Conservation (phyloP, 441 rosid species). For the Euphorbia corollata region DNA sequence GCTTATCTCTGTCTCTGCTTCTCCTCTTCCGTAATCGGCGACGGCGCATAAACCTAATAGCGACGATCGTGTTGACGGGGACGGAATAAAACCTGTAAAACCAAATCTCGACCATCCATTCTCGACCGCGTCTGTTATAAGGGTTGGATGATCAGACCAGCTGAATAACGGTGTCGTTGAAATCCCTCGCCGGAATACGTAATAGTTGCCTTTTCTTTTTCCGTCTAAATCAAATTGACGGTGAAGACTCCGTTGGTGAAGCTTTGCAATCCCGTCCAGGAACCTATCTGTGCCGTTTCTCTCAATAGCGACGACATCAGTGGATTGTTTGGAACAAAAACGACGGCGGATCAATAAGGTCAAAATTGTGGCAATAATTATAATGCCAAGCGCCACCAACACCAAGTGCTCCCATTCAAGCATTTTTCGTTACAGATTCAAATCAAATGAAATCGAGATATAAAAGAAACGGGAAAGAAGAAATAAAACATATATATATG, state of each 20-base stretch:
- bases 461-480: too few species aligned
- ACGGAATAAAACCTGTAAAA: constrained; percentile 39
- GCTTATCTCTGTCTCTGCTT: constrained; percentile 45
- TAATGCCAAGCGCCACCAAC: constrained; percentile 25
- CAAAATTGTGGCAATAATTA: constrained; percentile 26
- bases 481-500: too few species aligned
- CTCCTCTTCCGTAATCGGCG: constrained; percentile 34
- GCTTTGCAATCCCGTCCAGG: constrained; percentile 42
- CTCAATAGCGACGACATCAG: constrained; percentile 9
- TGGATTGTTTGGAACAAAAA: constrained; percentile 30
- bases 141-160: constrained; percentile 74
- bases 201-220: constrained; percentile 43
- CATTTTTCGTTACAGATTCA: constrained; percentile 26
- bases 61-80: constrained; percentile 41
- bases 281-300: constrained; percentile 23
- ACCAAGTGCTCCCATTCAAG: constrained; percentile 27
- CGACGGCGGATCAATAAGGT: constrained; percentile 38
- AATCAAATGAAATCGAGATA: too few species aligned
- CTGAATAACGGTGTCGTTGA: constrained; percentile 43
- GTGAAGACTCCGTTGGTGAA: constrained; percentile 41
- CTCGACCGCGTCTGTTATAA: constrained; percentile 66
- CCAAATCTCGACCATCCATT: constrained; percentile 90
- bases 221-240: constrained; percentile 38
- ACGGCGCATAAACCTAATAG: constrained; percentile 54
- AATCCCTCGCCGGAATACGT: constrained; percentile 37